Percentiles rank a stretch among this genome's conserved stretches.
These are phyloP conservation scores for Aspergillus phoenicis DNA, from an alignment of 2,329 filamentous ascomycete genomes.

Conservation along the genomic window DNA sequence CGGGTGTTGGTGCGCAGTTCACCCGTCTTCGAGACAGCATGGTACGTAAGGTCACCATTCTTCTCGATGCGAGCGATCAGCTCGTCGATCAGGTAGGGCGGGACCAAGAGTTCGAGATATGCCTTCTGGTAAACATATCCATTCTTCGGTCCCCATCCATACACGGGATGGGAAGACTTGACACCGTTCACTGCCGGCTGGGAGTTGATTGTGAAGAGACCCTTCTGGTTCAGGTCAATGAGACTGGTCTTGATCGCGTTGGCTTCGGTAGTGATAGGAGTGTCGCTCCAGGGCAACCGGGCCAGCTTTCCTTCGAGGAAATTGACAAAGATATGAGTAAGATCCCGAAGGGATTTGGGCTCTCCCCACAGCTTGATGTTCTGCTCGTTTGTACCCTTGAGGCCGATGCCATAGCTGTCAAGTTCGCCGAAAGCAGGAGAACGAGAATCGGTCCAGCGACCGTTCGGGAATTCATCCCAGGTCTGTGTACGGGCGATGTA, in stretches of 20 bases:
- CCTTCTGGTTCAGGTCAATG: constrained; percentile 78
- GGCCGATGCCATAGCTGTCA: constrained; percentile 88
- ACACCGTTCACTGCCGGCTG: constrained; percentile 92
- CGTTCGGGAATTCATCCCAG: constrained; percentile 99
- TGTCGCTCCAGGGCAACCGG: constrained; percentile 90
- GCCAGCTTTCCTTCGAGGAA: constrained; percentile 82
- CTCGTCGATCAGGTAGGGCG: constrained; percentile 75
- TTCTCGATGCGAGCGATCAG: constrained; percentile 76
- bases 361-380: constrained; percentile 95
- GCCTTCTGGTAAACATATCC: constrained; percentile 99
- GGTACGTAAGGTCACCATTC: constrained; percentile 85
- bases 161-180: constrained; percentile 80
- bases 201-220: constrained; percentile 93
- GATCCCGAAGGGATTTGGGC: constrained; percentile 75
- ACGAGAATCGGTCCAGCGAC: constrained; percentile 94
- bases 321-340: constrained; percentile 79
- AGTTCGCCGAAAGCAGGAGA: constrained; percentile 95
- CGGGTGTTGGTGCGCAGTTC: constrained; percentile 82
- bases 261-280: constrained; percentile 80
- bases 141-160: constrained; percentile 93
- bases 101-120: constrained; percentile 88
- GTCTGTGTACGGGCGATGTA: constrained; percentile 95
- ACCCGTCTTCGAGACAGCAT: constrained; percentile 83
- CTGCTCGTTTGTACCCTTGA: constrained; percentile 93
- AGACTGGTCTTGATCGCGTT: constrained; percentile 75